Base-by-base conservation (phyloP, 2,329 filamentous ascomycete genomes). In the Chrysoporthe cubensis region DNA sequence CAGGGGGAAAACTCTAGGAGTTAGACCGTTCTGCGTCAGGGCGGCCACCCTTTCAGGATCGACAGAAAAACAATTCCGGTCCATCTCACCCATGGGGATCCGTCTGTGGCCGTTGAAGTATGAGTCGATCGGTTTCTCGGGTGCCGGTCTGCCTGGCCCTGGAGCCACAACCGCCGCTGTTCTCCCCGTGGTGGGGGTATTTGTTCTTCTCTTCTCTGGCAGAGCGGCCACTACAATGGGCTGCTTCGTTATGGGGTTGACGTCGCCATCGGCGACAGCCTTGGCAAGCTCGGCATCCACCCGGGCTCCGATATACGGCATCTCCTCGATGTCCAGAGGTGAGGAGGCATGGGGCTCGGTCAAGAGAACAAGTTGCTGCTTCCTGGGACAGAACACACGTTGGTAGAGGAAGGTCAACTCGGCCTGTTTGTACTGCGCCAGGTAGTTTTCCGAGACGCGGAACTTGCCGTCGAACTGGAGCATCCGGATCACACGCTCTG, bases 341-440 rank as follows among this genome's bases (percentile, higher is more conserved):
- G 68, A 68, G 4, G 87, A 87, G 6, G 85, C 80, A 0, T 88
- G 86, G 0, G 90, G 85, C 16, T 88, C 83, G 0, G 89, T 96
- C 68, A 97, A 83, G 69, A 93, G 89, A 52, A 97, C 91, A 57
- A 98, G 79, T 70, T 88, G 82, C 67, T 90, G 84, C 54, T 86
- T 84, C 48, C 84, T 81, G 0, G 95, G 94, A 76, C 95, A 98
- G 77, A 92, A 99, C 3, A 98, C 95, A 80, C 96, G 92, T 80
- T 97, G 96, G 75, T 98, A 92, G 21, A 97, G 81, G 75, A 99
- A 99, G 0, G 96, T 98, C 72, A 92, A 80, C 78, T 99, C 96
- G 0, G 96, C 96, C 76, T 95, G 90, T 70, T 88, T 87, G 76
- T 98, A 99, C 26, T 87, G 84, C 8, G 91, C 88, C 40, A 96